phyloP scores from a whole-genome alignment of 2,329 filamentous ascomycete species.

The Phialocephala subalpina region DNA sequence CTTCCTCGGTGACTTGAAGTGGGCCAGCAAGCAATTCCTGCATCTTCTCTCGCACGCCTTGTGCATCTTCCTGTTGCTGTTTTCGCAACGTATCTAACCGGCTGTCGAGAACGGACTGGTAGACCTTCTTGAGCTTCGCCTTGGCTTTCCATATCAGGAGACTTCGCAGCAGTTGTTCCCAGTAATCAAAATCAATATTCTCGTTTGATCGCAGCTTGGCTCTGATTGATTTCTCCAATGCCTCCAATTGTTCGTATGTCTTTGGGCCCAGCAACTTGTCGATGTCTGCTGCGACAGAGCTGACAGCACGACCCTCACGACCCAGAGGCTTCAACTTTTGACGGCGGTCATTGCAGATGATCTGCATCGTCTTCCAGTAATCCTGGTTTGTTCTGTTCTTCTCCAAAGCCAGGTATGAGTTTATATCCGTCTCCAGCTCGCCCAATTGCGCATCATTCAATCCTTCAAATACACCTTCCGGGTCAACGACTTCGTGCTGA shows the following conservation, averaged over 20 bases:
- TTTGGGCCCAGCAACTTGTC: conserved; percentile 89
- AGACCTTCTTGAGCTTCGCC: conserved; percentile 81
- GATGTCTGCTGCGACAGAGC: conserved; percentile 85
- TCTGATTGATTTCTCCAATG: conserved; percentile 86
- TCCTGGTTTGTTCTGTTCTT: conserved; percentile 78
- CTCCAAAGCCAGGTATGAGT: conserved; percentile 82
- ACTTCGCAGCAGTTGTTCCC: conserved; percentile 89
- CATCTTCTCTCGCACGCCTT: conserved; percentile 60
- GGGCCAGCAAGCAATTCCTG: conserved; percentile 54
- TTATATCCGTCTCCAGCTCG: conserved; percentile 84
- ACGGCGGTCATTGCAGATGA: conserved; percentile 80
- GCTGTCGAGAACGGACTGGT: conserved; percentile 75
- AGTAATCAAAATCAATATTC: conserved; percentile 92
- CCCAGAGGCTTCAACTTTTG: conserved; percentile 68
- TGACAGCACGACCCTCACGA: conserved; percentile 75
- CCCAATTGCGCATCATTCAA: conserved; percentile 71
- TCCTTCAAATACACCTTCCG: conserved; percentile 80
- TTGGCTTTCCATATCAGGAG: conserved; percentile 92
- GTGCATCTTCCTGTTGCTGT: conserved; percentile 73
- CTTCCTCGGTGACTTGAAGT: conserved; percentile 39
- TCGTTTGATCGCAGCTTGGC: conserved; percentile 88
- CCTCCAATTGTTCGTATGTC: conserved; percentile 84
- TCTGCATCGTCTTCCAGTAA: conserved; percentile 92
- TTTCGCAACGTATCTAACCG: conserved; percentile 72
- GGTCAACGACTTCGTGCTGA: conserved; percentile 79